These are phyloP conservation scores for Xylaria castorea DNA, from an alignment of 495 filamentous ascomycete species.

Conservation along the genomic window DNA sequence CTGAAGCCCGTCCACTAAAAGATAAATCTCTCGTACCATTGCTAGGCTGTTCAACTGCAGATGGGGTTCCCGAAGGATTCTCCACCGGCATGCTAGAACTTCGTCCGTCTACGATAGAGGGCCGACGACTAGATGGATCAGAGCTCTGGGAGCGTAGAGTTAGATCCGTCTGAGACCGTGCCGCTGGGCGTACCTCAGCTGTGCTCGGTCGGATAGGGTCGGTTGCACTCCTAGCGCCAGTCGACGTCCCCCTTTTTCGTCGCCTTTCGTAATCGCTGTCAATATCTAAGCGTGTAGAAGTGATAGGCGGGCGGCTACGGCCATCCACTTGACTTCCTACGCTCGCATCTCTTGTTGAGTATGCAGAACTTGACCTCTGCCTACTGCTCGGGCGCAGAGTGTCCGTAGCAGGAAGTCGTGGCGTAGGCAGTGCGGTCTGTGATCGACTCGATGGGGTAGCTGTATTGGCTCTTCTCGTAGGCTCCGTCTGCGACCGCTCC, in stretches of 20 bases:
- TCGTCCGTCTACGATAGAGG: slow-evolving; percentile 50
- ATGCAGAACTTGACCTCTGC: slow-evolving; percentile 45
- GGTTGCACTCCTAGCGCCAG: slow-evolving; percentile 51
- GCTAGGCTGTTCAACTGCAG: slow-evolving; percentile 18
- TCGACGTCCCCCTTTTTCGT: slow-evolving; percentile 50
- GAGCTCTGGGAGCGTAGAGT: slow-evolving; percentile 51
- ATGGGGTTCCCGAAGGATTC: slow-evolving; percentile 17
- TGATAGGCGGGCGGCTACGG: slow-evolving; percentile 53
- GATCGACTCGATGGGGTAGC: slow-evolving; percentile 44
- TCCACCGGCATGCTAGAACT: slow-evolving; percentile 45
- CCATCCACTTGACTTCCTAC: slow-evolving; percentile 44
- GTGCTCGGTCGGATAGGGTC: slow-evolving; percentile 47
- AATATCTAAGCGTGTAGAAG: slow-evolving; percentile 52
- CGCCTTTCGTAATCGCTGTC: slow-evolving; percentile 49
- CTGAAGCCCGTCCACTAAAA: slow-evolving; percentile 39
- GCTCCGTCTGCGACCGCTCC: slow-evolving; percentile 47
- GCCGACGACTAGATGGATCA: slow-evolving; percentile 36
- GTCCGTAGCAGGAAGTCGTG: slow-evolving; percentile 40
- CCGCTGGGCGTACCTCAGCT: slow-evolving; percentile 50
- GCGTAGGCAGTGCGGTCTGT: slow-evolving; percentile 34
- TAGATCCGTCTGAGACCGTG: slow-evolving; percentile 67
- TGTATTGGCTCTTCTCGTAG: slow-evolving; percentile 50
- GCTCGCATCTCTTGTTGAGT: slow-evolving; percentile 47
- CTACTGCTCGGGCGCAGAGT: slow-evolving; percentile 45
- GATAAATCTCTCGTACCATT: slow-evolving; percentile 36